Conservation (phyloP, 306 rosid species). For the Parietaria judaica region DNA sequence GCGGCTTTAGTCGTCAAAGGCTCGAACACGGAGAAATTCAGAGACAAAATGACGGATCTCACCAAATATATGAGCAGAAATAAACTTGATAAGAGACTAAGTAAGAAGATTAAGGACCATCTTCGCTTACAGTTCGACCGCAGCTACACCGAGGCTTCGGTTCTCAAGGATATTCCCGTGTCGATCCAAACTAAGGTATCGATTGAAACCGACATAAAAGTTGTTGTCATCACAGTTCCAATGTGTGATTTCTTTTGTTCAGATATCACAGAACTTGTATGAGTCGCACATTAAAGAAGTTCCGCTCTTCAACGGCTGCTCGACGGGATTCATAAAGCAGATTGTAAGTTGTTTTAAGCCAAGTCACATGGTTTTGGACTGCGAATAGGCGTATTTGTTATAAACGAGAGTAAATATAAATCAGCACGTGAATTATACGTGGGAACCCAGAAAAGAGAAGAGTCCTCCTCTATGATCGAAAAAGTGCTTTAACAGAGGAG, state of each 20-base stretch:
- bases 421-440: no score
- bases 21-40: constrained; percentile 54
- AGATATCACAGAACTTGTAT: constrained; percentile 48
- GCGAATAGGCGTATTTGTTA: no score
- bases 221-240: neutral
- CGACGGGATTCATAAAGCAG: constrained; percentile 49
- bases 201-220: no score
- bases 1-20: constrained; percentile 59
- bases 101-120: constrained; percentile 36
- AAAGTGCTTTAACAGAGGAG: no score
- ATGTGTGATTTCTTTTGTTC: constrained; percentile 11
- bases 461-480: no score
- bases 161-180: constrained; percentile 47
- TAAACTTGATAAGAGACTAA: constrained; percentile 30
- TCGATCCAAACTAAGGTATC: constrained; percentile 49
- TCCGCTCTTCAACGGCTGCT: constrained; percentile 48
- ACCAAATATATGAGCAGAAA: constrained; percentile 39
- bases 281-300: constrained; percentile 40
- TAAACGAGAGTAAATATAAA: no score
- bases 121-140: constrained; percentile 42
- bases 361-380: no score
- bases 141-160: constrained; percentile 30
- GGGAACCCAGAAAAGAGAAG: no score
- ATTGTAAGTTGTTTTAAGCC: constrained; percentile 36
- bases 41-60: constrained; percentile 51